Conservation (phyloP, 805 yeast genomes). For the Kazachstania psychrophila region DNA sequence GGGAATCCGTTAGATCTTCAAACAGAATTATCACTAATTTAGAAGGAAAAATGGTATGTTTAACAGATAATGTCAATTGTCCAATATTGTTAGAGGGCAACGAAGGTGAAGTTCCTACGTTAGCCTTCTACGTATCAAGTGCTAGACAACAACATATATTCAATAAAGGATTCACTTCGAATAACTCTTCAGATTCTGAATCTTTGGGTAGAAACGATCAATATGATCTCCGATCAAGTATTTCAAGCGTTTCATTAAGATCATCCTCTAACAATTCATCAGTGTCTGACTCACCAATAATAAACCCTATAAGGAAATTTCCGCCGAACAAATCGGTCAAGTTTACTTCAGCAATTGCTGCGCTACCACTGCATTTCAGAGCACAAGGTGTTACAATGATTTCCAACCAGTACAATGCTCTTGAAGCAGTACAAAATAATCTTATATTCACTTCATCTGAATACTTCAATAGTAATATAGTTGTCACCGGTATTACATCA, state of each 20-base stretch:
- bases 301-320: too few relatives aligned
- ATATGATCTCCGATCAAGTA: too few relatives aligned
- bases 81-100: conserved; percentile 21
- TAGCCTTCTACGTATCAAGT: conserved; percentile 14
- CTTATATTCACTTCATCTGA: conserved; percentile 52
- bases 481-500: conserved; percentile 51
- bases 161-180: too few relatives aligned
- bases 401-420: conserved; percentile 11
- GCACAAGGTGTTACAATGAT: conserved; percentile 28
- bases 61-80: conserved; percentile 15
- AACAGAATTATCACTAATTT: conserved; percentile 17
- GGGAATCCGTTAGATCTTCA: conserved; percentile 20
- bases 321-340: too few relatives aligned
- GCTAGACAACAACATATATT: background rate
- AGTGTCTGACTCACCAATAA: too few relatives aligned
- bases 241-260: too few relatives aligned
- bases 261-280: too few relatives aligned
- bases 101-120: conserved; percentile 20
- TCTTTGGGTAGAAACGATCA: too few relatives aligned
- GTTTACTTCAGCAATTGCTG: conserved; percentile 24
- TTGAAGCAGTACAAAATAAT: conserved; percentile 26
- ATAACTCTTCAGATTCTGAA: too few relatives aligned
- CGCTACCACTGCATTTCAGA: conserved; percentile 28
- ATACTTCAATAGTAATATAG: conserved; percentile 54
- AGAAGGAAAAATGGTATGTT: conserved; percentile 14